Conservation (phyloP, 2,329 filamentous ascomycete genomes). For the Aspergillus sp. region DNA sequence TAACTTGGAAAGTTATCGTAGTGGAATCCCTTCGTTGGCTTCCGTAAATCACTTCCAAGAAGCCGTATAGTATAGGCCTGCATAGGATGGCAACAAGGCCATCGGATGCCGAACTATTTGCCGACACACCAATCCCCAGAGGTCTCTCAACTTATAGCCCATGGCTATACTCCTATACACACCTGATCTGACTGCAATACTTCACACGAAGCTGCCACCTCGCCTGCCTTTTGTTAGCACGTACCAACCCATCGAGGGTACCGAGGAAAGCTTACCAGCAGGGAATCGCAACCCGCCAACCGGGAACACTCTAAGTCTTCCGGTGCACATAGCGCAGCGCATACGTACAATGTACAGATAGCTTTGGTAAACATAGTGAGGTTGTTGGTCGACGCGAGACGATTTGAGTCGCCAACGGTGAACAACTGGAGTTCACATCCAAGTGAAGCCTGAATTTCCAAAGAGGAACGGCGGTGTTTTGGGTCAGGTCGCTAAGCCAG, state of each 20-base stretch:
- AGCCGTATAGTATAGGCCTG: conserved; percentile 13
- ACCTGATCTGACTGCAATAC: conserved; percentile 8
- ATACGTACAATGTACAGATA: conserved; percentile 15
- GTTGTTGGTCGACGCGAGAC: conserved; percentile 4
- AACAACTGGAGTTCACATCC: conserved; percentile 9
- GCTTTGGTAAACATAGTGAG: conserved; percentile 14
- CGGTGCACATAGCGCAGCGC: conserved; percentile 9
- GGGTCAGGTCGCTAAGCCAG: conserved; percentile 8
- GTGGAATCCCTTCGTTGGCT: conserved; percentile 10
- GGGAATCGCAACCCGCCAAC: conserved; percentile 10
- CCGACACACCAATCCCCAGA: conserved; percentile 8
- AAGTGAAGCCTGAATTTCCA: conserved; percentile 10
- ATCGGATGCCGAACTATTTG: neutral
- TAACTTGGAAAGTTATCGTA: conserved; percentile 4
- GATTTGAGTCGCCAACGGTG: conserved; percentile 6
- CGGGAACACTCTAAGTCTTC: conserved; percentile 9
- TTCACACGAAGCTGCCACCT: conserved; percentile 7
- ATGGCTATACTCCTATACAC: conserved; percentile 9
- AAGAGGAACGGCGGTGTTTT: conserved; percentile 3
- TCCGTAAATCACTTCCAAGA: conserved; percentile 9
- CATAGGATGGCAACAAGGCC: conserved; percentile 6
- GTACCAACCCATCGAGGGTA: neutral
- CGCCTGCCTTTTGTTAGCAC: conserved; percentile 12
- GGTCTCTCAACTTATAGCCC: conserved; percentile 8
- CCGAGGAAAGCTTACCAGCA: conserved; percentile 13